phyloP scores from a whole-genome alignment of 2,329 filamentous ascomycete species.

The Cercospora brassicicola region DNA sequence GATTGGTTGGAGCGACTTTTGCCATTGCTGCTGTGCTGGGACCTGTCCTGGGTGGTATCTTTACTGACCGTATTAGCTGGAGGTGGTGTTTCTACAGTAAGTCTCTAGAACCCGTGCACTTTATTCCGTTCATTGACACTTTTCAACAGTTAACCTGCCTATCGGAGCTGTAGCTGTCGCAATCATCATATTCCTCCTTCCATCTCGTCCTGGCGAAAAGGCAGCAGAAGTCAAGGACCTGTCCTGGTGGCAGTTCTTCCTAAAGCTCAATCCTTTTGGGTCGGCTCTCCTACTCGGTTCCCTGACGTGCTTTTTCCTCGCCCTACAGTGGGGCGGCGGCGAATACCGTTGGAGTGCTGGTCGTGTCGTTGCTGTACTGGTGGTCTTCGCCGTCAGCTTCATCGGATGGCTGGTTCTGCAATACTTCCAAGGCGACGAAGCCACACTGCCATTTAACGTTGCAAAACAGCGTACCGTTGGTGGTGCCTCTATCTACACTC shows the following conservation, averaged over 20 bases:
- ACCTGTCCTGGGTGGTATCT: conserved; percentile 54
- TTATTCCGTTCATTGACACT: too few species aligned
- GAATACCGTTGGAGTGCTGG: conserved; percentile 44
- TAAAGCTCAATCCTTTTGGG: conserved; percentile 46
- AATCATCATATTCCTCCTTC: conserved; percentile 33
- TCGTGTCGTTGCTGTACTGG: conserved; percentile 45
- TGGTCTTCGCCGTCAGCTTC: conserved; percentile 28
- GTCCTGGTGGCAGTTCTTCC: conserved; percentile 21
- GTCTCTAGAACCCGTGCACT: background rate
- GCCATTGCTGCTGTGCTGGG: conserved; percentile 50
- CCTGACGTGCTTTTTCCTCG: conserved; percentile 47
- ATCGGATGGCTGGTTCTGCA: conserved; percentile 19
- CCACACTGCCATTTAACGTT: conserved; percentile 20
- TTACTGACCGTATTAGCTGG: conserved; percentile 51
- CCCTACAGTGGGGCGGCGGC: conserved; percentile 50
- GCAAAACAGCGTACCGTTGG: conserved; percentile 19
- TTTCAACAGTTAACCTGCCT: conserved; percentile 29
- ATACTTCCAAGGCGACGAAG: conserved; percentile 18
- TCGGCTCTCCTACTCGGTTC: conserved; percentile 40
- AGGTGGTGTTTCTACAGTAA: conserved; percentile 51
- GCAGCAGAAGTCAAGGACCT: conserved; percentile 30
- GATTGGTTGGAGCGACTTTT: conserved; percentile 44
- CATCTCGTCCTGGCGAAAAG: conserved; percentile 33
- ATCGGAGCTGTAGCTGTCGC: conserved; percentile 42
- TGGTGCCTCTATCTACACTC: conserved; percentile 13